phyloP scores from a whole-genome alignment of 768 basidiomycete genomes.

The Strobilomyces echinocephalus region DNA sequence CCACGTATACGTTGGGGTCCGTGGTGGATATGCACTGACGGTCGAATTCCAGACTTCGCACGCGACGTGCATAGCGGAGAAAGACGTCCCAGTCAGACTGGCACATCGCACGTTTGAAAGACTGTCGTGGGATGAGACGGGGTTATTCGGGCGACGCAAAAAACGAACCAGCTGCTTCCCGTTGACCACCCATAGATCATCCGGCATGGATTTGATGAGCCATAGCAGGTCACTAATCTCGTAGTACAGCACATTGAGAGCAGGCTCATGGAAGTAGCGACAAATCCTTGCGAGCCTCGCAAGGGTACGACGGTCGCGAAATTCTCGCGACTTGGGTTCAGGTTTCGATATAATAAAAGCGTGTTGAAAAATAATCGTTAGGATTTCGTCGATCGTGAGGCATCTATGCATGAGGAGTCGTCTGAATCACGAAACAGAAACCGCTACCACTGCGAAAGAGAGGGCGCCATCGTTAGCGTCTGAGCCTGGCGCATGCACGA shows the following conservation, averaged over 20 bases:
- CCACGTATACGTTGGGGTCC: constrained; percentile 17
- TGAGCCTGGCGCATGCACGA: not conserved
- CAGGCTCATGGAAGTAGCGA: constrained; percentile 30
- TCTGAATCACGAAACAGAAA: constrained; percentile 9
- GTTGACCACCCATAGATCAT: constrained; percentile 31
- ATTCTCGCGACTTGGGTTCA: constrained; percentile 25
- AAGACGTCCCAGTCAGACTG: constrained; percentile 28
- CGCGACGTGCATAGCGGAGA: constrained; percentile 25
- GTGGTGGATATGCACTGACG: constrained; percentile 23
- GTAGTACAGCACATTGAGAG: constrained; percentile 29
- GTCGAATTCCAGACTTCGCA: constrained; percentile 30
- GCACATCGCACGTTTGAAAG: constrained; percentile 18
- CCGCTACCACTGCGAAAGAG: constrained; percentile 9
- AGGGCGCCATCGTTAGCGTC: constrained; percentile 1
- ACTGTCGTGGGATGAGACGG: constrained; percentile 6
- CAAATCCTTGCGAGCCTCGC: constrained; percentile 30
- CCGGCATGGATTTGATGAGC: constrained; percentile 30
- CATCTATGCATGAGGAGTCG: constrained; percentile 32
- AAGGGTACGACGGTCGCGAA: constrained; percentile 29
- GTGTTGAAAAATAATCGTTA: constrained; percentile 30
- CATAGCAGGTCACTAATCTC: constrained; percentile 30
- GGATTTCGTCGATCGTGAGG: constrained; percentile 31
- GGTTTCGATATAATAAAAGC: constrained; percentile 26
- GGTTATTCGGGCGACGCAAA: not conserved
- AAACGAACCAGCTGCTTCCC: constrained; percentile 27